A percentile compares a stretch with the other conserved stretches of the same genome.
phyloP scores from a whole-genome alignment of 2,329 filamentous ascomycete genomes.

The Colletotrichum cordylinicola region DNA sequence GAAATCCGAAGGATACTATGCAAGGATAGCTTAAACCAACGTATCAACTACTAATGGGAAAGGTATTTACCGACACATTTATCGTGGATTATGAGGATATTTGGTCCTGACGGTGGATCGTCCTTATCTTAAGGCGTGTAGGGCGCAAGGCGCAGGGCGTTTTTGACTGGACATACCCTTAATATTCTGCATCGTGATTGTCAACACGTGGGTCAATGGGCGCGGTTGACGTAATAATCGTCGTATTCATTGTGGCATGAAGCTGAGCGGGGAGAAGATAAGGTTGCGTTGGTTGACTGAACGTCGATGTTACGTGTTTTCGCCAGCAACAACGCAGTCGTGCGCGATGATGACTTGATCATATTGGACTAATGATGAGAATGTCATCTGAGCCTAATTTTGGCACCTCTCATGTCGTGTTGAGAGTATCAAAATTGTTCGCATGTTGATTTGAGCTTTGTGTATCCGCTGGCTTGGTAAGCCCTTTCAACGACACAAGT shows the following conservation, averaged over 20 bases:
- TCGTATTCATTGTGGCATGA: not conserved
- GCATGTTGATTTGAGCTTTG: too few relatives aligned
- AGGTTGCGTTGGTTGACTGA: not conserved
- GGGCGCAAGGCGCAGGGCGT: not conserved
- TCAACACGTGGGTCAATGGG: not conserved
- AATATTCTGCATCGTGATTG: not conserved
- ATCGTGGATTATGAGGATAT: not conserved
- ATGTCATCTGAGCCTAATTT: rapidly evolving
- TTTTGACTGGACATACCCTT: not conserved
- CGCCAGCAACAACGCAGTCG: not conserved
- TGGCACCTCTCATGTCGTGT: too few relatives aligned
- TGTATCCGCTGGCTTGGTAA: too few relatives aligned
- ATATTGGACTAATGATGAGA: not conserved
- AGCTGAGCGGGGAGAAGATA: not conserved
- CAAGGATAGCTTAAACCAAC: rapidly evolving
- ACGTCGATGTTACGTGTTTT: not conserved
- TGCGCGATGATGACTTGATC: not conserved
- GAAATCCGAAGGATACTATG: not conserved
- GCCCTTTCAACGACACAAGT: too few relatives aligned
- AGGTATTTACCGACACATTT: not conserved
- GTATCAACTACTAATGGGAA: not conserved
- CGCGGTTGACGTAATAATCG: not conserved
- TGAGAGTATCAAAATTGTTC: too few relatives aligned
- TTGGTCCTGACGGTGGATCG: not conserved
- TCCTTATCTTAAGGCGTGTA: not conserved